Conservation (phyloP, 2,329 filamentous ascomycete species). For the Teratosphaeria pseudoeucalypti region DNA sequence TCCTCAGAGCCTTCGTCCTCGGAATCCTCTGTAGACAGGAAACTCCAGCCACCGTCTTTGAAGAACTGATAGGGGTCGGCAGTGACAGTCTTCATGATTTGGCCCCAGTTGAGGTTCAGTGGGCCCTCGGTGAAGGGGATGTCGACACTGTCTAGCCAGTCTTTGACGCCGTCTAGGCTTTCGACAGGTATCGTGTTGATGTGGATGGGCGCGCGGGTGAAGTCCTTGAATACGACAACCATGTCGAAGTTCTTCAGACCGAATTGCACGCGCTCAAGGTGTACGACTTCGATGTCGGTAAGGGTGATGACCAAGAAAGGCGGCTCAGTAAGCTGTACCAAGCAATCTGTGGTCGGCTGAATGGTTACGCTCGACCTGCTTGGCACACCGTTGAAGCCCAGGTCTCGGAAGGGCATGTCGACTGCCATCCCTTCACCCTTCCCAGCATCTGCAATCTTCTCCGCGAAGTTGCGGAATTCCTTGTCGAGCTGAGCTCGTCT, state of each 20-base stretch:
- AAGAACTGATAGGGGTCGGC: constrained; percentile 94
- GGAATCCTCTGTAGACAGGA: constrained; percentile 79
- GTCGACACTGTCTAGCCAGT: constrained; percentile 92
- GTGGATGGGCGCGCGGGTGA: constrained; percentile 77
- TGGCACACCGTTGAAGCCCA: constrained; percentile 93
- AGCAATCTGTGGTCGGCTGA: constrained; percentile 89
- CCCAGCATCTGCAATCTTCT: constrained; percentile 94
- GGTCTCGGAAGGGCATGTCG: constrained; percentile 91
- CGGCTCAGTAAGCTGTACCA: constrained; percentile 93
- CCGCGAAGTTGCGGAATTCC: constrained; percentile 89
- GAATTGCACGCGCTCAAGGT: constrained; percentile 90
- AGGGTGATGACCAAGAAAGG: constrained; percentile 94
- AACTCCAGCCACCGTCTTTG: constrained; percentile 87
- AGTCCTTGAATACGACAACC: constrained; percentile 97
- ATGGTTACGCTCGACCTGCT: constrained; percentile 92
- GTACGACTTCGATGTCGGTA: constrained; percentile 90
- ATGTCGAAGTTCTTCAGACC: constrained; percentile 98
- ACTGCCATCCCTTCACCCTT: constrained; percentile 85
- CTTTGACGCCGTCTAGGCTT: constrained; percentile 86
- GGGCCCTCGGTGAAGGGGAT: constrained; percentile 91
- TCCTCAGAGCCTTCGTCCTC: constrained; percentile 68
- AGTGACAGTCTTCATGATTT: constrained; percentile 98
- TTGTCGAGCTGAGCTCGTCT: constrained; percentile 86
- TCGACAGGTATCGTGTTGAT: constrained; percentile 98
- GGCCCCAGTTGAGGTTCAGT: constrained; percentile 95